Evolutionary conservation across 257 asterid genomes (phyloP).

Genomic region (Nicotiana undulata): DNA sequence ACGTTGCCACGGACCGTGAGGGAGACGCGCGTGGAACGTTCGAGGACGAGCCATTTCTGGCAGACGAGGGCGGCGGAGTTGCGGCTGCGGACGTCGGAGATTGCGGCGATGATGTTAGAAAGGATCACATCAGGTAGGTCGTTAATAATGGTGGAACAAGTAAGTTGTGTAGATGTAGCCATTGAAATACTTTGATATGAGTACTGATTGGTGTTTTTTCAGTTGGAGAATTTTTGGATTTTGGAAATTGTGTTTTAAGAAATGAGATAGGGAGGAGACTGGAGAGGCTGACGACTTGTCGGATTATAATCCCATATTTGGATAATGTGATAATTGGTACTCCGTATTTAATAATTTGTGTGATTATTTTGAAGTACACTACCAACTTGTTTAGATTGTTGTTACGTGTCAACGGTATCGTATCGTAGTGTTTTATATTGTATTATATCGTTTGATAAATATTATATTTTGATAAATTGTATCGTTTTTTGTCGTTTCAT

Average conservation of each 20-base stretch:
- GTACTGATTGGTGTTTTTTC: not conserved
- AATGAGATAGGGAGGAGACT: not conserved
- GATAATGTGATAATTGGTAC: not conserved
- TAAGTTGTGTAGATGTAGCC: not conserved
- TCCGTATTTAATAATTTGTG: no score
- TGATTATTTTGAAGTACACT: no score
- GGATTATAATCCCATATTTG: no score
- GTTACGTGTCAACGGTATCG: no score
- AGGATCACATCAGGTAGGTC: slow-evolving; percentile 77
- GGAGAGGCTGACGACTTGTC: not conserved
- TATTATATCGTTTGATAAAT: no score
- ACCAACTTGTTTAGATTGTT: no score
- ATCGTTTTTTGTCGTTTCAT: no score
- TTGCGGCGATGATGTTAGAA: slow-evolving; percentile 60
- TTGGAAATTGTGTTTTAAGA: not conserved
- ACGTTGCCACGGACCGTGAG: slow-evolving; percentile 84
- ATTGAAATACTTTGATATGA: not conserved
- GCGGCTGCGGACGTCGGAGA: slow-evolving; percentile 66
- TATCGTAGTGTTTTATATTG: no score
- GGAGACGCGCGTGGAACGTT: slow-evolving; percentile 69
- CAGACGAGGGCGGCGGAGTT: slow-evolving; percentile 70
- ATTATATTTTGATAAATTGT: no score
- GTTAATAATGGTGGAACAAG: slow-evolving; percentile 31
- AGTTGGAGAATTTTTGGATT: not conserved
- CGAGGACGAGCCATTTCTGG: slow-evolving; percentile 52